phyloP scores from a whole-genome alignment of 768 basidiomycete species.

The Tricholoma furcatifolium region DNA sequence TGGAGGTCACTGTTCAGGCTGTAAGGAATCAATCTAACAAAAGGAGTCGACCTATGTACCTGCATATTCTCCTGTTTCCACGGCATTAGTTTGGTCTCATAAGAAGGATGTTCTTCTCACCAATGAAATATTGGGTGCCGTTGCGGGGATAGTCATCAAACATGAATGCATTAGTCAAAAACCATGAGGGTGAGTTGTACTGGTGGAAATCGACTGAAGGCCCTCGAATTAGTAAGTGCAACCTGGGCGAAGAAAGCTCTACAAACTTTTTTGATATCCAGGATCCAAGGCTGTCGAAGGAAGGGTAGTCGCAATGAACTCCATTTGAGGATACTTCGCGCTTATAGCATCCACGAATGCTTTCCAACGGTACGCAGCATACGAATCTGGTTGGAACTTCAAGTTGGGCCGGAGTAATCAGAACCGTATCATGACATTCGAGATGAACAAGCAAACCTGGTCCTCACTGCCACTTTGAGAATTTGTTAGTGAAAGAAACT shows the following conservation, averaged over 20 bases:
- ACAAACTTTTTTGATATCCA: slow-evolving; percentile 35
- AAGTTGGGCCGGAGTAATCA: not conserved
- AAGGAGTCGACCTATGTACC: slow-evolving; percentile 36
- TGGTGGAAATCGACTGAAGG: slow-evolving; percentile 50
- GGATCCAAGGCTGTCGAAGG: slow-evolving; percentile 42
- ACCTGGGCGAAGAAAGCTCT: not conserved
- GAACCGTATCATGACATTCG: not conserved
- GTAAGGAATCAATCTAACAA: slow-evolving; percentile 22
- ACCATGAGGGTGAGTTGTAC: slow-evolving; percentile 48
- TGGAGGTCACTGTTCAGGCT: slow-evolving; percentile 25
- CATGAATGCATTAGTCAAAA: slow-evolving; percentile 46
- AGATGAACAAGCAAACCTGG: not conserved
- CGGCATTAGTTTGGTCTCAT: not conserved
- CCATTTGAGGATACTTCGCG: slow-evolving; percentile 6
- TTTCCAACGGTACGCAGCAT: slow-evolving; percentile 9
- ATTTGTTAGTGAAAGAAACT: not conserved
- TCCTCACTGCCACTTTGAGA: slow-evolving; percentile 8
- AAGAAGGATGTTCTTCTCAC: slow-evolving; percentile 16
- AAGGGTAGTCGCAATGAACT: slow-evolving; percentile 14
- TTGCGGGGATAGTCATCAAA: slow-evolving; percentile 53
- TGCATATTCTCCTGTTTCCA: slow-evolving; percentile 45
- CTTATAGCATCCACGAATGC: slow-evolving; percentile 8
- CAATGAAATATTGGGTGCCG: slow-evolving; percentile 53
- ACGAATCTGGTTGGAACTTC: slow-evolving; percentile 9
- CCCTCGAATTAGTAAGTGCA: not conserved